Base-by-base conservation (phyloP, 805 yeast species). In the Suhomyces vadensis region DNA sequence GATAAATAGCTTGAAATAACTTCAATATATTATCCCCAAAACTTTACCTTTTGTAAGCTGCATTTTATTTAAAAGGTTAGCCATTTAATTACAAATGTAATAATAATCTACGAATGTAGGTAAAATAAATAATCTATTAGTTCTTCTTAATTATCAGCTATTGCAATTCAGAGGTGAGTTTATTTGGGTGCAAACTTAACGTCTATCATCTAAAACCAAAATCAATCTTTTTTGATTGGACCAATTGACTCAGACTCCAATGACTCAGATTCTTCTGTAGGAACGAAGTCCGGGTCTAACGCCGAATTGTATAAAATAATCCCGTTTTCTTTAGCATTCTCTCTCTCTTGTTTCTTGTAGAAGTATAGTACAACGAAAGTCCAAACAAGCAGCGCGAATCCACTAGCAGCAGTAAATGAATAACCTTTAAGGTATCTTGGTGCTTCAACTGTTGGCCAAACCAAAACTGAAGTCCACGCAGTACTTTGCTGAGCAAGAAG, bases 381-480 rank as follows among this genome's bases (percentile, higher is more conserved):
- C 61, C 57, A 54, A 29, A 55, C 25, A 3, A 41, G 8, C 17
- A 43, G 29, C 26, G 44, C 45, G n/a, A 41, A 21, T 1, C 45
- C 29, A 31, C 31, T 24, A 50, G 57, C 54, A 19, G 35, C 52
- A 4, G 59, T 48, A 39, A 53, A 56, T 3, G 55, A 43, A 49
- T 48, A 57, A 2, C 62, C 62, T 43, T 52, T 56, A 35, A 49
- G 42, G 50, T 44, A 57, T 6, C 59, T 44, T 3, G 62, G 62
- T 2, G 57, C 54, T 37, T 57, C 60, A n/a, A 47, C 52, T 3
- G 62, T 57, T 21, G 50, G 51, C 53, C 53, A 57, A 23, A 57
- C 59, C 23, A 57, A 45, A 11, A 56, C 49, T 20, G 44, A 44
- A 9, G 41, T 50, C 61, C 61, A 57, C 4, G 60, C 60, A 3